Base-by-base conservation (phyloP, 257 asterid genomes). In the Solanum arcanum region DNA sequence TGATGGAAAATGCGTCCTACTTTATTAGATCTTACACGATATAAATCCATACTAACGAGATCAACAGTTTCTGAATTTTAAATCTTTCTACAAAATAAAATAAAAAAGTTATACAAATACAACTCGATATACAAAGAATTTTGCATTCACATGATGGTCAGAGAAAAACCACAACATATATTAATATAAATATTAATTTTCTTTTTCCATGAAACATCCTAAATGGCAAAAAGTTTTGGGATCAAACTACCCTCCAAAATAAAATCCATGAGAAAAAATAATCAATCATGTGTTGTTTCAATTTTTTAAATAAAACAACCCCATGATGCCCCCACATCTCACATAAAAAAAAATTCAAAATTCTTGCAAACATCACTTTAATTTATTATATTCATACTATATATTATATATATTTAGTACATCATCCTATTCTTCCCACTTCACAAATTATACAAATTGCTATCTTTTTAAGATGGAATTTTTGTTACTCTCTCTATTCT, bases 401-500 rank as follows among this genome's bases (percentile, higher is more conserved):
- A 23, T 46, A 23, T 27, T 11, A 16, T 9, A 74, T 39, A 74
- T 74, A 39, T 74, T 2, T 29, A 21, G 27, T 21, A 39, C 44
- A 18, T 16, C 29, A 80, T 27, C 42, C 3, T 47, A 46, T 80
- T 47, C 44, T 47, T 80, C 69, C 9, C 41, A 78, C 39, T 27
- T 44, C 62, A 42, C 83, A 44, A 37, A 20, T 0, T 35, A 74
- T 74, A 74, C 82, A 74, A 20, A 66, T 66, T 25, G 7, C 35
- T 66, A 25, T 33, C 12, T 18, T 72, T 33, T 72, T 33, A 72
- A 73, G 13, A 80, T 80, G 85, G 4, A 20, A 27, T 49, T 47
- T 88, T 90, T 91, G 81, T 86, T 92, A 86, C 31, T 93, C 84
- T 87, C 86, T 9, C 37, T 76, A 14, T 86, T 92, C 86, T 86